These are phyloP conservation scores for Letharia lupina DNA, from an alignment of 495 filamentous ascomycete species.

Conservation along the genomic window DNA sequence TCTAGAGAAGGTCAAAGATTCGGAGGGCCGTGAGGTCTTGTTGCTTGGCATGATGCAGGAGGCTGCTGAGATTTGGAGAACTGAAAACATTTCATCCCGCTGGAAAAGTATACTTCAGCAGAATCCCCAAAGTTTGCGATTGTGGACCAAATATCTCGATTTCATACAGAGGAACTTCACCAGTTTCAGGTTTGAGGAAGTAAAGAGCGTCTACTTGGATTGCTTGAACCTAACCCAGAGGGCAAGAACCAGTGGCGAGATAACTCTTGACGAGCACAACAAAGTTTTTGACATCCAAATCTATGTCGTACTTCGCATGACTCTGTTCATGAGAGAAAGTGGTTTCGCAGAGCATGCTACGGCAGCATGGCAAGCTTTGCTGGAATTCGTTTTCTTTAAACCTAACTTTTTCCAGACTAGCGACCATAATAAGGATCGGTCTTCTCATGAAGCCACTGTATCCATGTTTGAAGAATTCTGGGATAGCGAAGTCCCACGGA, in stretches of 20 bases:
- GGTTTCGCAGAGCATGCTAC: conserved; percentile 72
- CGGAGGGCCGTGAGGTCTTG: conserved; percentile 45
- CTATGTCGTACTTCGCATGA: conserved; percentile 67
- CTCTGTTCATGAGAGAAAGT: conserved; percentile 65
- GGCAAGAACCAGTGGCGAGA: conserved; percentile 21
- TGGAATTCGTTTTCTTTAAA: conserved; percentile 64
- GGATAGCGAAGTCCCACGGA: conserved; percentile 73
- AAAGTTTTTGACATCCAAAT: conserved; percentile 44
- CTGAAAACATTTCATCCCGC: conserved; percentile 47
- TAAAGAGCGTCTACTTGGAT: conserved; percentile 47
- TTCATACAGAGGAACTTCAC: conserved; percentile 63
- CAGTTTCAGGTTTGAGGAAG: conserved; percentile 59
- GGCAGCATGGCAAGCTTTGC: conserved; percentile 72
- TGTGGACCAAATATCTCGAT: conserved; percentile 72
- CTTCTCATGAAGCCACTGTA: conserved; percentile 13
- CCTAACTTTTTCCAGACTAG: conserved; percentile 29
- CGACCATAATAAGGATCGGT: conserved; percentile 26
- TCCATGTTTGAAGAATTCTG: conserved; percentile 59
- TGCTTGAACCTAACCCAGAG: conserved; percentile 45
- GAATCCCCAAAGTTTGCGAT: conserved; percentile 46
- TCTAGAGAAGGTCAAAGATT: conserved; percentile 44
- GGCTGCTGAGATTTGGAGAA: conserved; percentile 63
- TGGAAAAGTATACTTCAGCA: conserved; percentile 56
- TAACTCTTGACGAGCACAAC: not conserved
- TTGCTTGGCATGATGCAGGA: conserved; percentile 62